Percentiles rank a stretch among this genome's conserved stretches.
These are phyloP conservation scores for Chaetothyriales sp. DNA, from an alignment of 2,329 filamentous ascomycete species.

Conservation along the genomic window DNA sequence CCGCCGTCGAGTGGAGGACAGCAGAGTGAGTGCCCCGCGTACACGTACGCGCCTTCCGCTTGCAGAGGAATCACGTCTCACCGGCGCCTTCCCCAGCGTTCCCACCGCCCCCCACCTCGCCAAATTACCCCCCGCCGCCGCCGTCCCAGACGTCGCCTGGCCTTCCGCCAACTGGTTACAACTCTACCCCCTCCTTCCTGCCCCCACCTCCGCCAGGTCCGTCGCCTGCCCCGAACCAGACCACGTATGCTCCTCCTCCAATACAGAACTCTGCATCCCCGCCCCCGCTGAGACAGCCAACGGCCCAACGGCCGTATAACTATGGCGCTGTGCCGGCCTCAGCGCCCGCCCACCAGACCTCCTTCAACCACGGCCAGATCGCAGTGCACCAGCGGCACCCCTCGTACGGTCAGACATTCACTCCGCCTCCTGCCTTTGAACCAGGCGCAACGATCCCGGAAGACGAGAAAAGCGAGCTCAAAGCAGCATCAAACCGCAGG, in stretches of 20 bases:
- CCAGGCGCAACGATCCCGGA: background rate
- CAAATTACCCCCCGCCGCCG: constrained; percentile 12
- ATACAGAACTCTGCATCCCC: constrained; percentile 9
- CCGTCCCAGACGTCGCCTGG: constrained; percentile 14
- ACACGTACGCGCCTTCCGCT: constrained; percentile 1
- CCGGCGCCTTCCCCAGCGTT: constrained; percentile 13
- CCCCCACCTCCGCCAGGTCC: constrained; percentile 17
- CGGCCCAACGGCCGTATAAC: constrained; percentile 13
- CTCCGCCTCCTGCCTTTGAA: background rate
- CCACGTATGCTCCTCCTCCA: constrained; percentile 12
- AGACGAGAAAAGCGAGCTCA: background rate
- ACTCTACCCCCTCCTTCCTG: constrained; percentile 13
- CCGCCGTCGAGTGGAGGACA: background rate
- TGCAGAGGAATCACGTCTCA: constrained; percentile 3
- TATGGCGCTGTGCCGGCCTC: constrained; percentile 15
- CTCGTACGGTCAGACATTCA: background rate
- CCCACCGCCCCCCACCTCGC: constrained; percentile 17
- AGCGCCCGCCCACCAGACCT: constrained; percentile 13
- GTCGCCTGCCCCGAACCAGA: constrained; percentile 9
- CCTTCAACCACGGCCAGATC: constrained; percentile 11
- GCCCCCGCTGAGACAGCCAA: constrained; percentile 14
- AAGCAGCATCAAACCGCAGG: background rate
- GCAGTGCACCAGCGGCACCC: background rate
- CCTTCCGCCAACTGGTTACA: constrained; percentile 16
- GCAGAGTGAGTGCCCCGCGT: background rate